Evolutionary conservation across 306 rosid genomes (phyloP), one percentile per base, ranked within the genome.

Genomic region (Mimosa bimucronata): DNA sequence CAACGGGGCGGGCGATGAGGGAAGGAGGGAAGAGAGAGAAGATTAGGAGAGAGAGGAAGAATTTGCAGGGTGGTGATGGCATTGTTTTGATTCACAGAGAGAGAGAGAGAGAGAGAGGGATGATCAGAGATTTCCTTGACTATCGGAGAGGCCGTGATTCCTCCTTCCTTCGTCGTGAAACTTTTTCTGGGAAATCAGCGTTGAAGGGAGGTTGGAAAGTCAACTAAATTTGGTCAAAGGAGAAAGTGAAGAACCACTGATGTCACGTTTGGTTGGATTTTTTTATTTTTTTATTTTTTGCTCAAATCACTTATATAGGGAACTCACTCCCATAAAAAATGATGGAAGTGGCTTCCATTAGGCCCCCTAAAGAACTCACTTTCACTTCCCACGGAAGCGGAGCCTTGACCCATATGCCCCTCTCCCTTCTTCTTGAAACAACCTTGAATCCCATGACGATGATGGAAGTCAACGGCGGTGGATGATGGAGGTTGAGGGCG

Each of bases 1-100:
- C 83, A 76, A 83, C 82, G 28, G 90, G 91, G 19, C 95, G 90
- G 4, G 94, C 92, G 71, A 61, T 18, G 77, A 85, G 71, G 55
- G 87, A 76, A 58, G 79, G 44, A 0, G 83, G 80, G 53, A 46
- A 67, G 79, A 88, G 80, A 78, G 84, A 89, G 83, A 91, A 19
- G 46, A 81, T 60, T 19, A 89, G 83, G 71, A 91, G 85, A 73
- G 74, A 73, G 76, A 91, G 16, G 29, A 48, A 30, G 44, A 88
- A 15, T 6, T 75, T 87, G 38, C 53, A 74, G 77, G 71, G 53
- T 7, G 71, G 66, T 25, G 70, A 74, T 79, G 78, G 84, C 77
- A 68, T 40, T 77, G 73, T n/a, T 61, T 28, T 9, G 37, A 11
- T 25, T 18, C 3, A 0, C 0, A 34, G 38, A 34, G 38, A 34